A percentile compares a stretch with the other conserved stretches of the same genome.
Conservation (phyloP, 2,329 filamentous ascomycete genomes). For the Zelopaecilomyces penicillatus region DNA sequence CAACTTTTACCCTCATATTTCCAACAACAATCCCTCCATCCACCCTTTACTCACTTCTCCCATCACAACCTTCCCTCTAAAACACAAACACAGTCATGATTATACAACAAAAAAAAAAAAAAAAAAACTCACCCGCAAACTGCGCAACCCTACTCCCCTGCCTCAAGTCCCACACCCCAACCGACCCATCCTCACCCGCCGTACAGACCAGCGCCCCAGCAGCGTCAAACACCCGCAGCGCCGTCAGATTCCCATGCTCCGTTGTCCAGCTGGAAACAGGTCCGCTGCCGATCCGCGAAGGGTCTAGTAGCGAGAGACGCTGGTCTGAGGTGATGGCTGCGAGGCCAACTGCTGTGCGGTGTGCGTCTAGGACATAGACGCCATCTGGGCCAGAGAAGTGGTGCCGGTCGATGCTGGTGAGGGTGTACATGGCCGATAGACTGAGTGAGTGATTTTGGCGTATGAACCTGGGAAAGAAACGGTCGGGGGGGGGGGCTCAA, state of each 20-base stretch:
- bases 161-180: constrained; percentile 59
- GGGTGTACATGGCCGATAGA: constrained; percentile 24
- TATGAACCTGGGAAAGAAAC: too few relatives aligned
- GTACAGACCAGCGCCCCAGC: constrained; percentile 52
- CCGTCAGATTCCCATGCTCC: constrained; percentile 55
- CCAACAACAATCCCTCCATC: neutral
- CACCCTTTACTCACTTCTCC: neutral
- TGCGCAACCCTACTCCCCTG: constrained; percentile 33
- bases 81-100: too few relatives aligned
- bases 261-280: constrained; percentile 40
- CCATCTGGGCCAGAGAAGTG: constrained; percentile 22
- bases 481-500: neutral
- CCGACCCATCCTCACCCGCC: constrained; percentile 61
- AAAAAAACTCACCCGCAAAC: constrained; percentile 35
- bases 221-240: constrained; percentile 47
- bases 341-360: constrained; percentile 42
- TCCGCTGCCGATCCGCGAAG: constrained; percentile 43
- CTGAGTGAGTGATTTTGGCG: neutral
- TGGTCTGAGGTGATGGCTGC: constrained; percentile 64
- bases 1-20: neutral
- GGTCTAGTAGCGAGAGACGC: constrained; percentile 57
- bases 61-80: too few relatives aligned
- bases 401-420: constrained; percentile 23
- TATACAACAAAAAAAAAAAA: neutral
- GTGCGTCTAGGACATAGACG: constrained; percentile 51